Evolutionary conservation across 1,139 yeast genomes (phyloP), one percentile per base, ranked within the genome.

Genomic region (Protomyces inundatus): DNA sequence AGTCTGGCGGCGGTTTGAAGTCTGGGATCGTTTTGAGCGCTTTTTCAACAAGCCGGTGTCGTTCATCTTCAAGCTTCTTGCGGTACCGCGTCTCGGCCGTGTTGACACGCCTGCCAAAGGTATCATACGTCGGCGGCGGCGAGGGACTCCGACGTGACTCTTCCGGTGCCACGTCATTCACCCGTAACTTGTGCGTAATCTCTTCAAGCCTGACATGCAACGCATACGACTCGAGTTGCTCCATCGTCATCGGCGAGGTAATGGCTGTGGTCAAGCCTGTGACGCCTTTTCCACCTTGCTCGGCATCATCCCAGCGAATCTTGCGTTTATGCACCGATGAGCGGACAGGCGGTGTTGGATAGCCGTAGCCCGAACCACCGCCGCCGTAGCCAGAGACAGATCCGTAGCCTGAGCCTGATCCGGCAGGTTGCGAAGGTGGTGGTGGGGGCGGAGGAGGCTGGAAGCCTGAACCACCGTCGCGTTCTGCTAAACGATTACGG

Each of bases 121-220:
- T 75, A 75, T 95, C 98, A 74, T 93, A 95, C 67, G 83, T 84
- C 0, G 98, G 98, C 5, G 97, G 93, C 0, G 98, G 98, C 4
- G 97, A 88, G 0, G 93, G 91, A 0, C 95, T 90, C 33, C 70
- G 67, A 36, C 73, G 78, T 33, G 72, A 70, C 30, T 73, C 75
- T 3, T 68, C 68, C 1, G 79, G 79, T 3, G 75, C 75, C 12
- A 77, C 75, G 54, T 82, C 84, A 55, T 79, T 77, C 32, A 80
- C 78, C 34, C 81, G 77, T 50, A 87, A 78, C 68, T 82, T 82
- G n/a, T 84, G 78, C 0, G 83, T 78, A 61, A 91, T 85, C 73
- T 93, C 98, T 69, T 89, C 91, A 46, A 91, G 84, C 64, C 98
- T 78, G 69, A 85, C 83, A 67, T 83, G 79, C 58, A 85, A 81